These are phyloP conservation scores for Lagerstroemia speciosa DNA, from an alignment of 345 rosid species.

Conservation along the genomic window DNA sequence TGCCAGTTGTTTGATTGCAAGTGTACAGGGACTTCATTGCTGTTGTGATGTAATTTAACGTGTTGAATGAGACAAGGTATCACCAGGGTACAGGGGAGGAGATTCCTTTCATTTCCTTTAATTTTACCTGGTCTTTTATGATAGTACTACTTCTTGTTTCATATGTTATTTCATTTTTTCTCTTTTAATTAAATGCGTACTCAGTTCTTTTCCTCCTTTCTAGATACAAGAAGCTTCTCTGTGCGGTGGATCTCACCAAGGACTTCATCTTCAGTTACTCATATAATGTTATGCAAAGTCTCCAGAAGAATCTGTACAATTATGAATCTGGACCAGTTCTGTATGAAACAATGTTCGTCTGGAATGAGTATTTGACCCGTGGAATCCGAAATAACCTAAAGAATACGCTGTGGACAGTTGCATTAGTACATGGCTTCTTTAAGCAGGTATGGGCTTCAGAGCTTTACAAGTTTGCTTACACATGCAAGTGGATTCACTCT, in stretches of 20 bases:
- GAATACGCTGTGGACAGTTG: constrained; percentile 86
- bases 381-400: constrained; percentile 57
- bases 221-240: constrained; percentile 97
- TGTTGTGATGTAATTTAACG: constrained; percentile 39
- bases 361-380: constrained; percentile 89
- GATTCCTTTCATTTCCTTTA: constrained; percentile 23
- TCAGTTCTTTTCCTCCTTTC: constrained; percentile 16
- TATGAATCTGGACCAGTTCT: constrained; percentile 39
- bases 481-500: background rate
- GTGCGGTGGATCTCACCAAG: constrained; percentile 85
- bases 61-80: constrained; percentile 59
- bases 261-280: constrained; percentile 99
- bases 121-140: constrained; percentile 8
- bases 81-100: constrained; percentile 42
- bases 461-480: background rate
- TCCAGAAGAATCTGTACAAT: constrained; percentile 63
- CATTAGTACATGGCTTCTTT: constrained; percentile 90
- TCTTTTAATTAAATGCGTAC: constrained; percentile 6
- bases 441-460: constrained; percentile 55
- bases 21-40: constrained; percentile 54
- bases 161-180: constrained; percentile 12
- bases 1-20: constrained; percentile 46
- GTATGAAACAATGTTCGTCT: constrained; percentile 84
- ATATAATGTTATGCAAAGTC: constrained; percentile 75
- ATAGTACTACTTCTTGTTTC: constrained; percentile 8